These are phyloP conservation scores for Microdochium trichocladiopsis DNA, from an alignment of 2,329 filamentous ascomycete genomes.

Conservation along the genomic window DNA sequence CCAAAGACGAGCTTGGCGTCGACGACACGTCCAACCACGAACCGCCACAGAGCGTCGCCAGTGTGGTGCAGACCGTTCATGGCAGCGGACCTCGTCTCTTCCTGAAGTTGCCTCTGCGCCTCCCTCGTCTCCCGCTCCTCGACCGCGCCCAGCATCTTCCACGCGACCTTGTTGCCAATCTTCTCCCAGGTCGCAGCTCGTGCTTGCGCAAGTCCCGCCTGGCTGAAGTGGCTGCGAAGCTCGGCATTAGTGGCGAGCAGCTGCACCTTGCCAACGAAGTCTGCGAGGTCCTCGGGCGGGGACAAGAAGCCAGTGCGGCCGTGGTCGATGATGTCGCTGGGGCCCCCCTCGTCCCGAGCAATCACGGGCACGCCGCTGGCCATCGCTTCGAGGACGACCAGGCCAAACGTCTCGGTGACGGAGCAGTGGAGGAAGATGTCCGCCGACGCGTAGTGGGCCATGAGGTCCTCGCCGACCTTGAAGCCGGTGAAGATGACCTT, in stretches of 20 bases:
- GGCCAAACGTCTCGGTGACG: conserved; percentile 64
- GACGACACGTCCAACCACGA: conserved; percentile 26
- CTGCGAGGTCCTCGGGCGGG: conserved; percentile 48
- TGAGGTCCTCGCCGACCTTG: conserved; percentile 51
- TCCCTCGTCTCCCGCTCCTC: conserved; percentile 31
- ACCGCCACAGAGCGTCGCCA: conserved; percentile 28
- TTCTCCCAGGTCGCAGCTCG: conserved; percentile 63
- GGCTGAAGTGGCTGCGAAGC: conserved; percentile 37
- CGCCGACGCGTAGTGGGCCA: conserved; percentile 59
- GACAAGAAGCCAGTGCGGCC: conserved; percentile 54
- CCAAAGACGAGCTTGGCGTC: conserved; percentile 37
- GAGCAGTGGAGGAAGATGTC: conserved; percentile 68
- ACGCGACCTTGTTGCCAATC: conserved; percentile 64
- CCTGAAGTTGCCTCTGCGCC: conserved; percentile 17
- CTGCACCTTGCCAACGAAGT: conserved; percentile 47
- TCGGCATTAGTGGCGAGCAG: conserved; percentile 36
- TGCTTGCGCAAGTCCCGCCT: conserved; percentile 45
- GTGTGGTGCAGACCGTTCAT: conserved; percentile 37
- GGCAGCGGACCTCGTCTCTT: conserved; percentile 8
- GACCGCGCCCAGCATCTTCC: conserved; percentile 51
- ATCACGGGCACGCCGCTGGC: conserved; percentile 63
- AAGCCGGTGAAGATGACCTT: conserved; percentile 63
- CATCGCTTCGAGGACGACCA: conserved; percentile 66
- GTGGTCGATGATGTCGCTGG: conserved; percentile 58
- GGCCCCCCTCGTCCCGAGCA: conserved; percentile 62